Evolutionary conservation across 441 rosid genomes (phyloP), one percentile per base, ranked within the genome.

Genomic region (Corymbia calophylla): DNA sequence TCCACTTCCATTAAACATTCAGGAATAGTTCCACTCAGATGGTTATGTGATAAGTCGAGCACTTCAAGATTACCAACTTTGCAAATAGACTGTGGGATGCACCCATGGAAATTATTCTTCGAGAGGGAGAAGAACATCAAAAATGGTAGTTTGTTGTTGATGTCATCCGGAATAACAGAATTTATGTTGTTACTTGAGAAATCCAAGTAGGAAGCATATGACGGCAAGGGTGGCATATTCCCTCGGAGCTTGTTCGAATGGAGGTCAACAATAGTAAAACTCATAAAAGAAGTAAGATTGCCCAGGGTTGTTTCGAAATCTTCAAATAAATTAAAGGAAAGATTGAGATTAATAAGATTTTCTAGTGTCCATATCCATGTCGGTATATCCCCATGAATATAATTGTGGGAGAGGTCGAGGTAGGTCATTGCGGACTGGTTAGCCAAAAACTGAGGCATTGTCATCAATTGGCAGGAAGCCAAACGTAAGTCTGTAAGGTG

Each of bases 11-110:
- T 15, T 39, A 94, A 53, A 54, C 95, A 93, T 0, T 39, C 0
- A 0, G 93, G 94, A 60, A 94, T 90, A 6, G 2, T 19, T 7
- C 94, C 93, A 10, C 9, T 88, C 35, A 93, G 32, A 29, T 85
- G 60, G 86, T 92, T 92, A 27, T 68, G 44, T 1, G 92, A 93
- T 54, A 93, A n/a, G 86, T 93, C 91, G 3, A 93, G 93, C 14
- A 92, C 92, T 32, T 0, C 0, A 68, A 58, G 80, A 35, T 0
- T 16, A 15, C 0, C 1, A 8, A 21, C 66, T 1, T 39, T 62
- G 89, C 94, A 92, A 13, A 92, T 64, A 21, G 93, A 90, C 4
- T 8, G 4, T 0, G 93, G 93, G 51, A 93, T 88, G 14, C 18
- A 51, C 25, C 93, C 95, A 1, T 35, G 51, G 14, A 92, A 53